Percentiles rank a stretch among this genome's conserved stretches.
phyloP scores from a whole-genome alignment of 495 filamentous ascomycete species.

The Podospora pseudocomata region DNA sequence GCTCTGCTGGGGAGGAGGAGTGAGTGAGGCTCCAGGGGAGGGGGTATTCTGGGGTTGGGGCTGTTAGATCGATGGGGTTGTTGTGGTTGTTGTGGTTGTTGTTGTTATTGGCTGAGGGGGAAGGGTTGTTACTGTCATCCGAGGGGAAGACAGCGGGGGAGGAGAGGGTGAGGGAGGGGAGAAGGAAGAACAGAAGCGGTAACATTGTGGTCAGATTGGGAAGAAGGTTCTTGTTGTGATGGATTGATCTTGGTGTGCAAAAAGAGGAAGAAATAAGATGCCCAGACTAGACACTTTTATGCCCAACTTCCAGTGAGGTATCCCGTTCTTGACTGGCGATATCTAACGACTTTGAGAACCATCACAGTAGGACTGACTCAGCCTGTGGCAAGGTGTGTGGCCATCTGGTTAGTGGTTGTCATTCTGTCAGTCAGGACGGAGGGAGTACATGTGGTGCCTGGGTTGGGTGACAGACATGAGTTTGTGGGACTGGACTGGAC shows the following conservation, averaged over 20 bases:
- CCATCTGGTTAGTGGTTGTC: background rate
- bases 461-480: background rate
- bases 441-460: background rate
- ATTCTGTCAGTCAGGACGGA: background rate
- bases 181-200: background rate
- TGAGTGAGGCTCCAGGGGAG: background rate
- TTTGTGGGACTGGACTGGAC: background rate
- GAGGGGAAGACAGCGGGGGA: background rate
- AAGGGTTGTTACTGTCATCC: too few species aligned
- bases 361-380: background rate
- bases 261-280: background rate
- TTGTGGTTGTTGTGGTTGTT: background rate
- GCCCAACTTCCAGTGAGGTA: background rate
- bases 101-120: too few species aligned
- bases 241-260: background rate
- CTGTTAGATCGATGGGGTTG: background rate
- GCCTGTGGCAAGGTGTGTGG: background rate
- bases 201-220: background rate
- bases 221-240: background rate
- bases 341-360: background rate
- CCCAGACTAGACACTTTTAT: background rate
- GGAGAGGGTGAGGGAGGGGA: background rate
- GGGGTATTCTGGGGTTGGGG: background rate
- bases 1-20: background rate
- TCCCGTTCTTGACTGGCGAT: background rate